These are phyloP conservation scores for Triangularia setosa DNA, from an alignment of 2,329 filamentous ascomycete species.

Conservation along the genomic window DNA sequence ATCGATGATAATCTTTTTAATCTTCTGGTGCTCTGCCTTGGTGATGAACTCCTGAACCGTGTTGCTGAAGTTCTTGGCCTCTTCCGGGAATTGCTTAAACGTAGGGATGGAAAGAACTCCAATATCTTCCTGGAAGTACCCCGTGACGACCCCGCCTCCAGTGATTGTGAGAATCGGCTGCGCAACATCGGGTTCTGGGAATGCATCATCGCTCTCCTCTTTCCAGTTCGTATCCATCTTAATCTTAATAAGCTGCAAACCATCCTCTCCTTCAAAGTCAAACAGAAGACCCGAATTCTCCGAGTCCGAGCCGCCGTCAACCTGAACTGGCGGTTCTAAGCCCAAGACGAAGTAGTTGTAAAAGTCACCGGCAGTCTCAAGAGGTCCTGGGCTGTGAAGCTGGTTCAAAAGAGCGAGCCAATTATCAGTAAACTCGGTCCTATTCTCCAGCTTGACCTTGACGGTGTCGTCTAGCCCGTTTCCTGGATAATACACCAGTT, in stretches of 20 bases:
- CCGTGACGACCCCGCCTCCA: conserved; percentile 14
- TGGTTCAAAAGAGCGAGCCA: conserved; percentile 20
- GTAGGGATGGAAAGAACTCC: conserved; percentile 39
- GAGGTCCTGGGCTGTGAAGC: conserved; percentile 24
- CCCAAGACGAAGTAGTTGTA: conserved; percentile 41
- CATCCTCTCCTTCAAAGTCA: neutral
- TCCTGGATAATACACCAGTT: conserved; percentile 35
- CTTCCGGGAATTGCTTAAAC: conserved; percentile 31
- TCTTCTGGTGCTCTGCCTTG: neutral
- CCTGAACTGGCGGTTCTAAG: conserved; percentile 17
- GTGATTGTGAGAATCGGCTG: conserved; percentile 5
- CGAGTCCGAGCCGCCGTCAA: neutral
- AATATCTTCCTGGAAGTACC: conserved; percentile 25
- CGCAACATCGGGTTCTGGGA: neutral
- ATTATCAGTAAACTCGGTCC: conserved; percentile 12
- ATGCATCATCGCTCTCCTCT: neutral
- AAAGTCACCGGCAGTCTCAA: conserved; percentile 39
- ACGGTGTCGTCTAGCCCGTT: conserved; percentile 26
- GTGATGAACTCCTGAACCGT: conserved; percentile 31
- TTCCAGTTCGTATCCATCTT: neutral
- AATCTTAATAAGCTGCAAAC: too few relatives aligned
- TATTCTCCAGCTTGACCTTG: conserved; percentile 26
- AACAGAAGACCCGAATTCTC: neutral
- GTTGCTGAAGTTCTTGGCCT: conserved; percentile 29
- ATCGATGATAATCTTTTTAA: conserved; percentile 24